These are phyloP conservation scores for Extremus antarcticus DNA, from an alignment of 495 filamentous ascomycete genomes.

Conservation along the genomic window DNA sequence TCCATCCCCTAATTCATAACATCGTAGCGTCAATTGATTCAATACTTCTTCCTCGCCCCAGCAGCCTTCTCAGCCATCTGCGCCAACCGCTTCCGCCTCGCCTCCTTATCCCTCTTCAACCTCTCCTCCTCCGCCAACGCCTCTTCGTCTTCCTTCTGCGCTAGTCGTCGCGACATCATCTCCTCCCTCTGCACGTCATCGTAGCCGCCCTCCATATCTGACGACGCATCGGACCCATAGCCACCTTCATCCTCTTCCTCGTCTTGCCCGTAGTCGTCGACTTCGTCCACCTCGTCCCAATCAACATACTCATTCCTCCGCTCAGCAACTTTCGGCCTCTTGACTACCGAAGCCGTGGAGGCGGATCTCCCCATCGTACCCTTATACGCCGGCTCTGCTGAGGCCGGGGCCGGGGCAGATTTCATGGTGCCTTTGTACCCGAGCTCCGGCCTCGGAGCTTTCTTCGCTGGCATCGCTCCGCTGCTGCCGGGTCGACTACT, in stretches of 20 bases:
- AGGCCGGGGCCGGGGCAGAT: slow-evolving; percentile 24
- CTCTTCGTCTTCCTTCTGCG: slow-evolving; percentile 49
- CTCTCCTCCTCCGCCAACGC: slow-evolving; percentile 43
- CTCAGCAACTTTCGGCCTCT: slow-evolving; percentile 16
- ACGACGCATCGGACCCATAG: slow-evolving; percentile 44
- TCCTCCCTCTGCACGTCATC: slow-evolving; percentile 53
- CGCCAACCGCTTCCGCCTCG: slow-evolving; percentile 33
- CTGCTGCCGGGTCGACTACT: background rate
- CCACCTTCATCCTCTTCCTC: slow-evolving; percentile 40
- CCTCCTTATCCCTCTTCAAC: slow-evolving; percentile 46
- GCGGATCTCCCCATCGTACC: slow-evolving; percentile 24
- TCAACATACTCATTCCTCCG: slow-evolving; percentile 25
- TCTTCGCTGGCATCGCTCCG: background rate
- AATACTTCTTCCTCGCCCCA: slow-evolving; percentile 15
- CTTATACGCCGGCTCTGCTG: slow-evolving; percentile 26
- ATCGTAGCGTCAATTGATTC: background rate
- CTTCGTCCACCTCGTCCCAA: slow-evolving; percentile 27
- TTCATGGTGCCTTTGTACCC: slow-evolving; percentile 50
- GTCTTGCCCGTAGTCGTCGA: background rate
- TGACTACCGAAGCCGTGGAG: background rate
- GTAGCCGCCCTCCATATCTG: slow-evolving; percentile 57
- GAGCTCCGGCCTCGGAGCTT: slow-evolving; percentile 24
- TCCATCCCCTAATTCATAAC: background rate
- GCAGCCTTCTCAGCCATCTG: slow-evolving; percentile 6
- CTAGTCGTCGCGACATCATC: slow-evolving; percentile 36